Conservation (phyloP, 2,329 filamentous ascomycete species). For the Shiraia bambusicola region DNA sequence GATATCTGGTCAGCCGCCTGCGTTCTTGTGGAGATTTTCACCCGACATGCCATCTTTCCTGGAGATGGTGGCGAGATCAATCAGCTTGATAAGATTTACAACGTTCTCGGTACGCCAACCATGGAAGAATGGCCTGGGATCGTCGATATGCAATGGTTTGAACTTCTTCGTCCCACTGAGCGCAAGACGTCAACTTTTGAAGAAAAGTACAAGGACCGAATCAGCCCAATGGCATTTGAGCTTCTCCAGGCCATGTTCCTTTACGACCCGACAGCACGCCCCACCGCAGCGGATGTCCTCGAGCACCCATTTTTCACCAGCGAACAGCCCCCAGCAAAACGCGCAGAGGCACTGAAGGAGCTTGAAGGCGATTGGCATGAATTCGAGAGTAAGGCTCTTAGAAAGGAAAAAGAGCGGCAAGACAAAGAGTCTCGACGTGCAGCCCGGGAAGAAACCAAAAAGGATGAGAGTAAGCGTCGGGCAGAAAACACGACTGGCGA, state of each 20-base stretch:
- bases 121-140: constrained; percentile 83
- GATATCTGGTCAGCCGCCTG: constrained; percentile 98
- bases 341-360: constrained; percentile 78
- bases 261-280: constrained; percentile 83
- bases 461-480: constrained; percentile 38
- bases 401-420: constrained; percentile 79
- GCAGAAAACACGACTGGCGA: constrained; percentile 31
- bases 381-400: constrained; percentile 91
- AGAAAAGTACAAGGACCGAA: constrained; percentile 74
- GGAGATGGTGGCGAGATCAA: constrained; percentile 95
- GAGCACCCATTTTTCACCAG: constrained; percentile 83
- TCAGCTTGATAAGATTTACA: constrained; percentile 96
- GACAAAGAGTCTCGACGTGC: constrained; percentile 57
- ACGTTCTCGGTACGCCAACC: constrained; percentile 84
- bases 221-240: constrained; percentile 80
- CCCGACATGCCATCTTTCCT: constrained; percentile 87
- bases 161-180: constrained; percentile 78
- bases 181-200: constrained; percentile 74
- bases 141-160: constrained; percentile 95
- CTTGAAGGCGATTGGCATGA: constrained; percentile 97
- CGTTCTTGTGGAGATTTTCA: constrained; percentile 96
- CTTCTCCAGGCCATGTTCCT: constrained; percentile 81
- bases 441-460: constrained; percentile 35
- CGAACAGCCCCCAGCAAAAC: constrained; percentile 75
- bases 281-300: constrained; percentile 79